Conservation (phyloP, 805 yeast genomes). For the Candida anglica region DNA sequence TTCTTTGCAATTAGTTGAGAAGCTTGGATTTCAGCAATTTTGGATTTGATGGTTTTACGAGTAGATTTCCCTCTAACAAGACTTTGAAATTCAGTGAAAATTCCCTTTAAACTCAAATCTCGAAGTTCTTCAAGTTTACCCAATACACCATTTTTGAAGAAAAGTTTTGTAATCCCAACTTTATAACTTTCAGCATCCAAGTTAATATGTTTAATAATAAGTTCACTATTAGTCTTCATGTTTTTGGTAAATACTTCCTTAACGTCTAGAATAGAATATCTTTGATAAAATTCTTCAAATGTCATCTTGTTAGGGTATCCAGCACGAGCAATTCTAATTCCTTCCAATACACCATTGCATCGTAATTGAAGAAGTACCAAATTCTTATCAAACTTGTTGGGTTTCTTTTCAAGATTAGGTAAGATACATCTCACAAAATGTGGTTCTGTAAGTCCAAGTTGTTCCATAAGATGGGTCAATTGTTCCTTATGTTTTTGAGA, state of each 20-base stretch:
- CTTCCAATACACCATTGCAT: conserved; percentile 97
- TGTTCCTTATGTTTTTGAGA: conserved; percentile 90
- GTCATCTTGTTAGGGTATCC: conserved; percentile 93
- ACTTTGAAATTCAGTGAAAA: conserved; percentile 62
- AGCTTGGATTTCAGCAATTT: conserved; percentile 63
- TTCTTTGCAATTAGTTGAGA: conserved; percentile 64
- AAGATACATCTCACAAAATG: conserved; percentile 95
- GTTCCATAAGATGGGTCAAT: conserved; percentile 63
- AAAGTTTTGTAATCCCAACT: conserved; percentile 68
- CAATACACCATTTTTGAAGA: conserved; percentile 72
- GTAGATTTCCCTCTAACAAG: conserved; percentile 58
- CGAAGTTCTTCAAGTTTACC: conserved; percentile 76
- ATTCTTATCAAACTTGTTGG: conserved; percentile 66
- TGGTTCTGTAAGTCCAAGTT: conserved; percentile 79
- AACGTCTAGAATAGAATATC: conserved; percentile 66
- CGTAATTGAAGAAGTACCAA: conserved; percentile 85
- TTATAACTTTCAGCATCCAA: conserved; percentile 59
- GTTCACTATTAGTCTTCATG: conserved; percentile 64
- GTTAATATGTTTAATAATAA: conserved; percentile 58
- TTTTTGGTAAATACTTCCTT: conserved; percentile 42
- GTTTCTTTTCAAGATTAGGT: conserved; percentile 75
- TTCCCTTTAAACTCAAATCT: conserved; percentile 54
- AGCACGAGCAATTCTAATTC: conserved; percentile 93
- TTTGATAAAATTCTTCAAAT: conserved; percentile 70
- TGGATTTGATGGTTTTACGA: conserved; percentile 44